phyloP scores from a whole-genome alignment of 2,329 filamentous ascomycete genomes.

The Xylariaceae sp. region DNA sequence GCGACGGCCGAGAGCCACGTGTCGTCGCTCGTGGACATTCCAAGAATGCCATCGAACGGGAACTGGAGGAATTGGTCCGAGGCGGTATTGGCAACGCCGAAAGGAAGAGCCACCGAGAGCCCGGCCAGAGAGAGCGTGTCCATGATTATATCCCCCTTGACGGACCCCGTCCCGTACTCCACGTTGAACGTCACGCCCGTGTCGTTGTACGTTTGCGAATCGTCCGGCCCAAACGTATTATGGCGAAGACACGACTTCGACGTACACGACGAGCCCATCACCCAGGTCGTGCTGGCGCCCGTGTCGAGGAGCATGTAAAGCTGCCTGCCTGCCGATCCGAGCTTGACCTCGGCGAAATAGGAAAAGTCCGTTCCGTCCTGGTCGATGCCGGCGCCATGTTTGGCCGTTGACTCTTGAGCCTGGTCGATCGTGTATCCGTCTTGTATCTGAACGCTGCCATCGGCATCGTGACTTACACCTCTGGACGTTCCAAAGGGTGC shows the following conservation, averaged over 20 bases:
- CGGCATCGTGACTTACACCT: constrained; percentile 30
- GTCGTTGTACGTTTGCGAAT: constrained; percentile 59
- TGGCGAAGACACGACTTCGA: constrained; percentile 63
- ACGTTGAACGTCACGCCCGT: constrained; percentile 55
- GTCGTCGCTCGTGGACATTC: constrained; percentile 62
- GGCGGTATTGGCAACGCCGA: constrained; percentile 67
- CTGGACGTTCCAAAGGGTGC: constrained; percentile 36
- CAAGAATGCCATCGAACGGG: constrained; percentile 83
- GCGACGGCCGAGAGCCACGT: constrained; percentile 63
- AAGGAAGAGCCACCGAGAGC: constrained; percentile 57
- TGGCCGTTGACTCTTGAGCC: constrained; percentile 40
- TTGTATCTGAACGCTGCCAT: constrained; percentile 32
- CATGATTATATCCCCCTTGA: constrained; percentile 58
- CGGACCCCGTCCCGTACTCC: constrained; percentile 70
- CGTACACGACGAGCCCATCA: constrained; percentile 67
- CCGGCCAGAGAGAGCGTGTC: constrained; percentile 65
- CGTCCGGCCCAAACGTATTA: constrained; percentile 58
- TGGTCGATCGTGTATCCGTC: constrained; percentile 45
- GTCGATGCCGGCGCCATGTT: constrained; percentile 50
- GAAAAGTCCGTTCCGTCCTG: constrained; percentile 63
- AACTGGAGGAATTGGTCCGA: constrained; percentile 71
- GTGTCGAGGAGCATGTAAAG: constrained; percentile 62
- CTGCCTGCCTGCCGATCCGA: constrained; percentile 50
- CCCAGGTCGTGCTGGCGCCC: constrained; percentile 71
- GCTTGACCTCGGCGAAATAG: constrained; percentile 53